Percentiles rank a stretch among this genome's conserved stretches.
These are phyloP conservation scores for Penicillium malachiteum DNA, from an alignment of 495 filamentous ascomycete species.

Conservation along the genomic window DNA sequence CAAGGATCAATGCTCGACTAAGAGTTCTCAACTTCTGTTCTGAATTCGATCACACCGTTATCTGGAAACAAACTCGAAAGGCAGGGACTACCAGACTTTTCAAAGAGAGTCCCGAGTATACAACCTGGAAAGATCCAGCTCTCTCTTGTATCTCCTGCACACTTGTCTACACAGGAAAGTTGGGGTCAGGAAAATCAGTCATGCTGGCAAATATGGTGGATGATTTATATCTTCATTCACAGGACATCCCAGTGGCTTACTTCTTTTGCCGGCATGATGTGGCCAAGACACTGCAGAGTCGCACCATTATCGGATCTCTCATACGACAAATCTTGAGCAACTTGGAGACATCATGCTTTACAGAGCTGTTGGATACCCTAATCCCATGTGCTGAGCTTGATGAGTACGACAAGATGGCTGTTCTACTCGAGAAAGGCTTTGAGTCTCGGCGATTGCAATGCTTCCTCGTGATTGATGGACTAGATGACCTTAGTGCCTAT, in stretches of 20 bases:
- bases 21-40: slow-evolving; percentile 40
- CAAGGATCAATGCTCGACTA: slow-evolving; percentile 25
- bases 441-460: neutral
- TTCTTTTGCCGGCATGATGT: slow-evolving; percentile 47
- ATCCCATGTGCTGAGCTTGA: neutral
- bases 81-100: slow-evolving; percentile 36
- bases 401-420: neutral
- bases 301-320: slow-evolving; percentile 38
- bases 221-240: slow-evolving; percentile 32
- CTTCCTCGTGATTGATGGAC: slow-evolving; percentile 11
- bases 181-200: slow-evolving; percentile 45
- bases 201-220: slow-evolving; percentile 44
- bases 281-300: slow-evolving; percentile 34
- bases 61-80: slow-evolving; percentile 45
- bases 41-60: slow-evolving; percentile 37
- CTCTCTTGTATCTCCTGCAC: slow-evolving; percentile 1
- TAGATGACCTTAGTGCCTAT: slow-evolving; percentile 4
- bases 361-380: neutral
- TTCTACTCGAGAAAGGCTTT: neutral
- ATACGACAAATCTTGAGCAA: slow-evolving; percentile 36
- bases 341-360: neutral
- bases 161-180: slow-evolving; percentile 38
- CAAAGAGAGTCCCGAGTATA: slow-evolving; percentile 23
- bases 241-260: slow-evolving; percentile 28
- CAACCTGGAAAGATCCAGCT: slow-evolving; percentile 31